Base-by-base conservation (phyloP, 2,329 filamentous ascomycete genomes). In the Mariannaea sp. region DNA sequence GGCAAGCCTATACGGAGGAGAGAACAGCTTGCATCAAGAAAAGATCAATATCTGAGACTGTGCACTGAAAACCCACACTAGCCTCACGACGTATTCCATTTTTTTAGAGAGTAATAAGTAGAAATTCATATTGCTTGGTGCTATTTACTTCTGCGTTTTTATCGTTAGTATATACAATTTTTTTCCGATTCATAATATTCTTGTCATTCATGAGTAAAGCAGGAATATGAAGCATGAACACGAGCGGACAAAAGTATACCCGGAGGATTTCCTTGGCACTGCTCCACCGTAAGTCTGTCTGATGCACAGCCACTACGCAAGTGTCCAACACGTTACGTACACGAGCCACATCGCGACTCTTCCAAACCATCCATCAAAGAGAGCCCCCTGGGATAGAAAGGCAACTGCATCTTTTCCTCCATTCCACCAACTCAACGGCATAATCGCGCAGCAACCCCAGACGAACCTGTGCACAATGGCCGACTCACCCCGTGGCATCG, bases 401-500 rank as follows among this genome's bases (percentile, higher is more conserved):
- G 40, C 57, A 36, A 58, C 62, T 52, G 50, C 56, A 59, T 43
- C 56, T 48, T 48, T 39, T 45, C 49, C 51, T 39, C 46, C 14
- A 48, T 33, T 35, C 24, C 44, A 35, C 41, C 44, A 41, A 26
- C 45, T 50, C 53, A 38, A 54, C 58, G 49, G 53, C 49, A 56
- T 45, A 20, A 61, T 51, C 53, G 62, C 60, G 60, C 53, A 59
- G 53, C 50, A 45, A 49, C 17, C 39, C 22, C 46, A 52, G 47
- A 55, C 61, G 57, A 66, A 44, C 45, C 54, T 55, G 41, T 53
- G 59, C 65, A 71, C 57, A 61, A 82, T 81, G 79, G 73, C 77
- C 66, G 78, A 81, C 68, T 69, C 73, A 48, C 70, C 76, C 54
- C 72, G 71, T 61, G 73, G 71, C 59, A 69, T 73, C 66, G 76